A percentile compares a stretch with the other conserved stretches of the same genome.
Conservation (phyloP, 495 filamentous ascomycete species). For the Hypoxylon lienhwacheense region DNA sequence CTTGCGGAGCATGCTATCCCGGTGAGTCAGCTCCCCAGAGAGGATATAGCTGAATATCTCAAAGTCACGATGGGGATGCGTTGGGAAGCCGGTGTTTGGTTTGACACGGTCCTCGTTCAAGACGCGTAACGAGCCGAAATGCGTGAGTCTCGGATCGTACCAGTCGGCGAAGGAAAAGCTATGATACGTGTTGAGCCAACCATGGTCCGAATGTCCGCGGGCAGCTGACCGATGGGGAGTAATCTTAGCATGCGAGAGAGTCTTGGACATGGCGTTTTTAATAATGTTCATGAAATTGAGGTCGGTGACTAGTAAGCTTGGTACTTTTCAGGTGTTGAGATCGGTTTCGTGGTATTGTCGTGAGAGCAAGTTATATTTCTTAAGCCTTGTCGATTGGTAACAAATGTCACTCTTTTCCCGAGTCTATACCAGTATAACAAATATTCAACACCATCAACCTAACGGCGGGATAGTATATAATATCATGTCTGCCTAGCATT, state of each 20-base stretch:
- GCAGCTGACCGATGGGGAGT: constrained; percentile 60
- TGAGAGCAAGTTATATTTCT: constrained; percentile 12
- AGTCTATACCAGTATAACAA: not conserved
- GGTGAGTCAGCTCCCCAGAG: constrained; percentile 76
- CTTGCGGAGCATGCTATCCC: constrained; percentile 70
- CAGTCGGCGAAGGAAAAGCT: constrained; percentile 79
- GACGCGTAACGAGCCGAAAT: constrained; percentile 72
- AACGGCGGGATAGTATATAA: not conserved
- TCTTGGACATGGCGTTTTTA: constrained; percentile 55
- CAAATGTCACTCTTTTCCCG: not conserved
- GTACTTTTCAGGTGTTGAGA: no score
- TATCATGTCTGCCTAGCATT: not conserved
- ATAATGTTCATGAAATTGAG: constrained; percentile 29
- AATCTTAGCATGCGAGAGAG: constrained; percentile 64
- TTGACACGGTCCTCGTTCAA: constrained; percentile 82
- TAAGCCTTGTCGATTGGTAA: not conserved
- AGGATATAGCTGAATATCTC: constrained; percentile 86
- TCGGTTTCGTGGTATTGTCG: constrained; percentile 1
- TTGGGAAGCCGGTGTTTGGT: constrained; percentile 69
- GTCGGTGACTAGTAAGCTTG: no score
- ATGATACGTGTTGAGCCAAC: constrained; percentile 84
- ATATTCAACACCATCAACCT: not conserved
- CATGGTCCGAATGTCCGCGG: constrained; percentile 74
- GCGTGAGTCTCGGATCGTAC: constrained; percentile 63
- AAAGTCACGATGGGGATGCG: constrained; percentile 77